A percentile compares a stretch with the other conserved stretches of the same genome.
These are phyloP conservation scores for Ophiostoma sp. DNA, from an alignment of 2,329 filamentous ascomycete genomes.

Conservation along the genomic window DNA sequence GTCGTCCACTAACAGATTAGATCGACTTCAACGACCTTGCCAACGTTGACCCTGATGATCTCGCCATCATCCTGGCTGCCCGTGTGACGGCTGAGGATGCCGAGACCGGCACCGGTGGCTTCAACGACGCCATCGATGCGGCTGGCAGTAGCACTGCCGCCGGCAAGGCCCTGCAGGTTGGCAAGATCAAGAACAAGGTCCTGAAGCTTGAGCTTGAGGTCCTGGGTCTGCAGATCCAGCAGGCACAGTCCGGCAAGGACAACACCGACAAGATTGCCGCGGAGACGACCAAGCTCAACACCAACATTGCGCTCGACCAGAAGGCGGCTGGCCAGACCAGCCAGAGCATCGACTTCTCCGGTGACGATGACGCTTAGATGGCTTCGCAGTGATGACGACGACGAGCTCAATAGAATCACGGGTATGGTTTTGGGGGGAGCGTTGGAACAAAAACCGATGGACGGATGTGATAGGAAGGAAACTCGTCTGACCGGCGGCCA, in stretches of 20 bases:
- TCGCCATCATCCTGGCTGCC: constrained; percentile 53
- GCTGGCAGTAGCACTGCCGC: constrained; percentile 45
- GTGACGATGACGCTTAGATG: constrained; percentile 27
- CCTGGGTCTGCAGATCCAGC: constrained; percentile 51
- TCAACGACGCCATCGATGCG: constrained; percentile 54
- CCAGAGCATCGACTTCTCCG: constrained; percentile 41
- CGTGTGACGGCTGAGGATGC: constrained; percentile 53
- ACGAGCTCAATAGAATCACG: neutral
- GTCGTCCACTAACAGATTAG: constrained; percentile 32
- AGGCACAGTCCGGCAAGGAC: constrained; percentile 48
- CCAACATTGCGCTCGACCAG: constrained; percentile 48
- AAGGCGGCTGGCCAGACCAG: constrained; percentile 40
- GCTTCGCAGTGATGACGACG: neutral
- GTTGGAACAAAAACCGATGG: neutral
- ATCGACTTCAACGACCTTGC: constrained; percentile 48
- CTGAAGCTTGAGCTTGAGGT: constrained; percentile 57
- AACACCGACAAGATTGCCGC: constrained; percentile 46
- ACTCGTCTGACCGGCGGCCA: neutral
- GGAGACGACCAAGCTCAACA: constrained; percentile 54
- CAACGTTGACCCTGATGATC: constrained; percentile 48
- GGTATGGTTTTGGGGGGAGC: neutral
- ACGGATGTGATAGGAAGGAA: neutral
- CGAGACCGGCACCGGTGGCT: constrained; percentile 51
- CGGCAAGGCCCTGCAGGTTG: constrained; percentile 49
- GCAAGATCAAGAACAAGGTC: constrained; percentile 64